A percentile compares a stretch with the other conserved stretches of the same genome.
Conservation (phyloP, 2,329 filamentous ascomycete species). For the Cephalotrichum gorgonifer region DNA sequence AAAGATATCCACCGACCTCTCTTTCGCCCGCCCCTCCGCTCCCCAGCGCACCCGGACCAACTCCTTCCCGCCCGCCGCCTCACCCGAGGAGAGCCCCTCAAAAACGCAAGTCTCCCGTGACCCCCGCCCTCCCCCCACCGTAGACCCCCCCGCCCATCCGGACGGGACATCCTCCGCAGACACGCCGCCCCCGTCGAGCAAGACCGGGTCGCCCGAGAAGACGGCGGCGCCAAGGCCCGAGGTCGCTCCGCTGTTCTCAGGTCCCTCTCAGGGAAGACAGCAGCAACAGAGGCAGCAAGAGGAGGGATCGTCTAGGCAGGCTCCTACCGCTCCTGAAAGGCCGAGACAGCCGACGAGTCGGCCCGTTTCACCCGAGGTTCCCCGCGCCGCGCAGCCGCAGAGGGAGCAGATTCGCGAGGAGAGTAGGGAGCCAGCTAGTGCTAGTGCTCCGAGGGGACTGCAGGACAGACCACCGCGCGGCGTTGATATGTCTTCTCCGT, state of each 20-base stretch:
- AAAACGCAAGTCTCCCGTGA: neutral
- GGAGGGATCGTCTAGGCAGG: conserved; percentile 23
- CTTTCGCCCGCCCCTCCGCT: conserved; percentile 4
- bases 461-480: neutral
- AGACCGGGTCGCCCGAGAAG: neutral
- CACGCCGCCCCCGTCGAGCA: conserved; percentile 26
- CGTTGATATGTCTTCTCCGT: conserved; percentile 9
- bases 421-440: conserved; percentile 4
- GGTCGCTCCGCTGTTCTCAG: neutral
- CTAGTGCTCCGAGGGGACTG: neutral
- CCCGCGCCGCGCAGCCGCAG: neutral
- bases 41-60: neutral
- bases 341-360: neutral
- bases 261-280: neutral
- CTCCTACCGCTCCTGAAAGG: neutral
- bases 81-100: conserved; percentile 3
- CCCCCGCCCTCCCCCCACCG: neutral
- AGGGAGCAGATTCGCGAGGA: neutral
- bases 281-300: conserved; percentile 24
- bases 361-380: conserved; percentile 4
- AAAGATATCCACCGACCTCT: conserved; percentile 8
- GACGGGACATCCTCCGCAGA: conserved; percentile 20
- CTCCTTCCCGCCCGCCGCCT: conserved; percentile 2
- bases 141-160: neutral
- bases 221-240: neutral